Percentiles rank a stretch among this genome's conserved stretches.
phyloP scores from a whole-genome alignment of 2,329 filamentous ascomycete genomes.

The Phoma herbarum region DNA sequence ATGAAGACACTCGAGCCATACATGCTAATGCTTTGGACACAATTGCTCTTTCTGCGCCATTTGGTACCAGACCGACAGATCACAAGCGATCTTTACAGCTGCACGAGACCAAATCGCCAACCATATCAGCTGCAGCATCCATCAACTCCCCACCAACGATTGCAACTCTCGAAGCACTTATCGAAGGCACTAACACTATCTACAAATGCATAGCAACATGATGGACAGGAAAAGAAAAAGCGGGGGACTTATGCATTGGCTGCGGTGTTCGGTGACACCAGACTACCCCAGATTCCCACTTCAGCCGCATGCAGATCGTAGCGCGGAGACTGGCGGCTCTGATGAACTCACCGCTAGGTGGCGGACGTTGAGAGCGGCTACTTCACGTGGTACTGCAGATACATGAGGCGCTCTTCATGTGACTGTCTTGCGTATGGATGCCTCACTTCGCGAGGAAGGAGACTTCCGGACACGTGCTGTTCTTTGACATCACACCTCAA shows the following conservation, averaged over 20 bases:
- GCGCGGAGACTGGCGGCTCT: not conserved
- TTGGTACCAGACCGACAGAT: not conserved
- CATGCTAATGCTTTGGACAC: not conserved
- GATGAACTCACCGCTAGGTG: constrained; percentile 9
- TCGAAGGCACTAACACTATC: not conserved
- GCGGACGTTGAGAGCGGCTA: not conserved
- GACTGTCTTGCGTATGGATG: not conserved
- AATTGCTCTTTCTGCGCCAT: not conserved
- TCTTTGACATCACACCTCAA: too few species aligned
- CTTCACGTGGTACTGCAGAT: not conserved
- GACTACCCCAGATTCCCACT: constrained; percentile 4
- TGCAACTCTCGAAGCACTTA: not conserved
- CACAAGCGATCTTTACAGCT: not conserved
- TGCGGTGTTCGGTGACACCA: constrained; percentile 10
- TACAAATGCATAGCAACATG: not conserved
- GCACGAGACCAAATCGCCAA: not conserved
- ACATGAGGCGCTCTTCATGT: not conserved
- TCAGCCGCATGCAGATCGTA: constrained; percentile 16
- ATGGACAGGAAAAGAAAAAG: not conserved
- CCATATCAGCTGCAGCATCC: not conserved
- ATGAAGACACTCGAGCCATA: not conserved
- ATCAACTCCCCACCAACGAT: not conserved
- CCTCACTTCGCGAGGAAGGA: not conserved
- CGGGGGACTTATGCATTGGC: constrained; percentile 6
- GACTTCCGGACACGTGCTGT: not conserved